Evolutionary conservation across 2,329 filamentous ascomycete species (phyloP), one percentile per base, ranked within the genome.

Genomic region (Claviceps africana): DNA sequence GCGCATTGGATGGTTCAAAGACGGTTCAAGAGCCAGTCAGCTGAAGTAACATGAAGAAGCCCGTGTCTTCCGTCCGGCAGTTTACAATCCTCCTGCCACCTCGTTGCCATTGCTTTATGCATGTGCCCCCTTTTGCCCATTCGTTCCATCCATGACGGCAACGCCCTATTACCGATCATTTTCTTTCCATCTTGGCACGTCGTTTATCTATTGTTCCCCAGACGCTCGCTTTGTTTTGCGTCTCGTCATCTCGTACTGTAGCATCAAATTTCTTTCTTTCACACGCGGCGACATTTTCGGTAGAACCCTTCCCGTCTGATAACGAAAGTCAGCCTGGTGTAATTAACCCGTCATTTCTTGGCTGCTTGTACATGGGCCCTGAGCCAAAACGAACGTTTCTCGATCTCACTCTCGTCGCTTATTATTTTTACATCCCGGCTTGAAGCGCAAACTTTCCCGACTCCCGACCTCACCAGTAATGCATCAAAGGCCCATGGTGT

Each of bases 401-500:
- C 37, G 10, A 4, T 13, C 31, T 39, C 21, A 39, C 35, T n/a
- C 22, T 48, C 11, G 10, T 37, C n/a, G 31, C 10, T 21, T 6
- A 28, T 21, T 15, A 19, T 22, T n/a, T 39, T 11, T 35, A 33
- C n/a, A 44, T 43, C 43, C 21, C 21, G 28, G 35, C 17, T 19
- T n/a, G 15, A 13, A 47, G 4, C 28, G 28, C 30, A 10, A 10
- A 35, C 31, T 28, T 47, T n/a, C n/a, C 31, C 15, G 30, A 35
- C 19, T 44, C 30, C 30, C 42, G 6, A 11, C 31, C 35, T 46
- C 42, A n/a, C 21, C 39, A 53, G 59, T 52, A 50, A 61, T 60
- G 58, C 58, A 56, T 53, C 40, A 25, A 28, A 52, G 51, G 50
- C 55, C 46, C 22, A 44, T 51, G 53, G 53, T 47, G 52, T 52